Conservation (phyloP, 345 rosid species). For the Clarkia xantiana region DNA sequence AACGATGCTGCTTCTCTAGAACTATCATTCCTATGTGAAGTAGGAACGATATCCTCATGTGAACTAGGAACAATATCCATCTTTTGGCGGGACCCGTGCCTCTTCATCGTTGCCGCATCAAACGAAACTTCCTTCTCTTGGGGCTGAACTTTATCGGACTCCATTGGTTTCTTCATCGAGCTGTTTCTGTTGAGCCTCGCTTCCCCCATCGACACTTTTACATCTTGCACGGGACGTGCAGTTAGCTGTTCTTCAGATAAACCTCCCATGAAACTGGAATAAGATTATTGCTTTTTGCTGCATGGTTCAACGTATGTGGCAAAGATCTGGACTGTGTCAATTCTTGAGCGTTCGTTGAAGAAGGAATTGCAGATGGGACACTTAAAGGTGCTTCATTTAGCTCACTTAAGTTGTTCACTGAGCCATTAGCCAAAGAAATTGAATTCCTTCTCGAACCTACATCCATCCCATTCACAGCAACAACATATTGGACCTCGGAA, state of each 20-base stretch:
- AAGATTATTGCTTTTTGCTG: too few species aligned
- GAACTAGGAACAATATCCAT: constrained; percentile 18
- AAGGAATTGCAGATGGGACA: too few species aligned
- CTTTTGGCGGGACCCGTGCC: constrained; percentile 33
- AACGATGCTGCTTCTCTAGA: too few species aligned
- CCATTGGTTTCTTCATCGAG: constrained; percentile 18
- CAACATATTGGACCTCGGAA: constrained; percentile 47
- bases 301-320: too few species aligned
- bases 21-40: too few species aligned
- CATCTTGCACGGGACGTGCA: constrained; percentile 17
- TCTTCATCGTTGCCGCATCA: constrained; percentile 32
- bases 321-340: too few species aligned
- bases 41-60: constrained; percentile 28
- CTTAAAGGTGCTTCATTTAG: constrained; percentile 21
- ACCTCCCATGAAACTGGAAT: too few species aligned
- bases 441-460: constrained; percentile 40
- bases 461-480: constrained; percentile 64
- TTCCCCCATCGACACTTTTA: constrained; percentile 30
- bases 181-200: constrained; percentile 24
- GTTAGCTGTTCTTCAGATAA: too few species aligned
- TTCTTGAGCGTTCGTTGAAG: too few species aligned
- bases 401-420: too few species aligned
- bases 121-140: constrained; percentile 26
- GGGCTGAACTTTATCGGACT: constrained; percentile 17
- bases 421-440: constrained; percentile 24